Base-by-base conservation (phyloP, 371 early-diverging fungal genomes). In the Coemansia sp. region DNA sequence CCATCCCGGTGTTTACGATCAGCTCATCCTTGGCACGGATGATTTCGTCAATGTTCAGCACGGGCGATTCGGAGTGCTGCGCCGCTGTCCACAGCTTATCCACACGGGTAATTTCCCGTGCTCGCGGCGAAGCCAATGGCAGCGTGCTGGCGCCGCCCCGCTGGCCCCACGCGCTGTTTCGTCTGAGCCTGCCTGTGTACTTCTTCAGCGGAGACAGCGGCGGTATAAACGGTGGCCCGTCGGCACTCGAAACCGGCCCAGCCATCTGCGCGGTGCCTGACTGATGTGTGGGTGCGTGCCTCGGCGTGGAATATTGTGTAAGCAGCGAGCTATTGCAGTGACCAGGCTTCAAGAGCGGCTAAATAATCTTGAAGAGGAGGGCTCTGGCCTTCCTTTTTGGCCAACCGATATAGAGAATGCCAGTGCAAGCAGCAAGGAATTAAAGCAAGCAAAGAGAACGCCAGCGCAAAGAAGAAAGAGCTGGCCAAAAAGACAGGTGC, bases 31-130 rank as follows among this genome's bases (percentile, higher is more conserved):
- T 65, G 56, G 53, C 65, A 1, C 70, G 70, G 38, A 72, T 64
- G 11, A 72, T 72, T 30, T 63, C 60, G 63, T 48, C 51, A 30
- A 72, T 60, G 48, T 68, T 66, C 11, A 69, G 66, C 31, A 60
- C 48, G 5, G 61, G 69, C 50, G 64, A 26, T 33, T 59, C 61
- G 2, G 54, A 16, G 42, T n/a, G 61, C n/a, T 20, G 47, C 30
- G 62, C 34, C 11, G 38, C 62, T 42, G 16, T 20, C 41, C 59
- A 43, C 11, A 55, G 48, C 36, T 43, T 45, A 47, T 71, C 71
- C 20, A 71, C 56, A 8, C 67, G 59, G 14, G 67, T 66, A 43
- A 71, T 66, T 10, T 40, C 47, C 30, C 60, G 51, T 6, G 49
- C 58, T 12, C 20, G 58, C 57, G 39, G 31, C 30, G 45, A 33